phyloP scores from a whole-genome alignment of 1,284 basidiomycete species.

The Trichosporon ovoides region DNA sequence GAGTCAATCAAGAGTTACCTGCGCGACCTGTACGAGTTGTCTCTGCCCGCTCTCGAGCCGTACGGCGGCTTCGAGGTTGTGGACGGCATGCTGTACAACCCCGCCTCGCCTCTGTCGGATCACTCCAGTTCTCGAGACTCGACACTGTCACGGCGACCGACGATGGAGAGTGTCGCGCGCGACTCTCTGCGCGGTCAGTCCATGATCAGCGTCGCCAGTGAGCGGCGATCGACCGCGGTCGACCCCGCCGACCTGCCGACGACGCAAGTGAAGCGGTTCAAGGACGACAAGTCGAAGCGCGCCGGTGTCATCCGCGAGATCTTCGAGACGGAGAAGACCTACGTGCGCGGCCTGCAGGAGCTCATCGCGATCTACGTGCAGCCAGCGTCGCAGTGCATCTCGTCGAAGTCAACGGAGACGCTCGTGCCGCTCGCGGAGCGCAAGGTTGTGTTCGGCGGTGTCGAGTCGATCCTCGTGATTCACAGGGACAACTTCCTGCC shows the following conservation, averaged over 20 bases:
- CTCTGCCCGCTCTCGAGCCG: slow-evolving; percentile 38
- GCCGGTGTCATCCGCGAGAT: slow-evolving; percentile 77
- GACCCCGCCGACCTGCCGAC: neutral
- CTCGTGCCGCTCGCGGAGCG: slow-evolving; percentile 65
- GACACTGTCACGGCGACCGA: slow-evolving; percentile 3
- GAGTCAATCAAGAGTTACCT: slow-evolving; percentile 91
- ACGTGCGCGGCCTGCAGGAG: slow-evolving; percentile 86
- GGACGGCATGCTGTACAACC: slow-evolving; percentile 4
- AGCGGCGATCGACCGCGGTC: slow-evolving; percentile 18
- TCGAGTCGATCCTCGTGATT: slow-evolving; percentile 86
- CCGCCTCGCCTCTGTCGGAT: neutral
- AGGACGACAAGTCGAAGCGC: slow-evolving; percentile 77
- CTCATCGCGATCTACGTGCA: slow-evolving; percentile 92
- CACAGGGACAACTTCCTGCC: slow-evolving; percentile 89
- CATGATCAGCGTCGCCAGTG: slow-evolving; percentile 20
- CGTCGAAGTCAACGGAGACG: slow-evolving; percentile 65
- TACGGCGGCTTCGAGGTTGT: slow-evolving; percentile 45
- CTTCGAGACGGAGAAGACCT: slow-evolving; percentile 89
- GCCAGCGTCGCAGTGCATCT: slow-evolving; percentile 65
- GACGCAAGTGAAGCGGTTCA: slow-evolving; percentile 70
- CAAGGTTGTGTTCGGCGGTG: slow-evolving; percentile 84
- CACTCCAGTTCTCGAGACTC: slow-evolving; percentile 8
- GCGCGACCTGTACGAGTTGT: slow-evolving; percentile 85
- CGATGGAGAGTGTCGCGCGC: neutral
- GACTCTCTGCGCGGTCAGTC: slow-evolving; percentile 20